phyloP scores from a whole-genome alignment of 1,284 basidiomycete genomes.

The Sphagnurus paluster region DNA sequence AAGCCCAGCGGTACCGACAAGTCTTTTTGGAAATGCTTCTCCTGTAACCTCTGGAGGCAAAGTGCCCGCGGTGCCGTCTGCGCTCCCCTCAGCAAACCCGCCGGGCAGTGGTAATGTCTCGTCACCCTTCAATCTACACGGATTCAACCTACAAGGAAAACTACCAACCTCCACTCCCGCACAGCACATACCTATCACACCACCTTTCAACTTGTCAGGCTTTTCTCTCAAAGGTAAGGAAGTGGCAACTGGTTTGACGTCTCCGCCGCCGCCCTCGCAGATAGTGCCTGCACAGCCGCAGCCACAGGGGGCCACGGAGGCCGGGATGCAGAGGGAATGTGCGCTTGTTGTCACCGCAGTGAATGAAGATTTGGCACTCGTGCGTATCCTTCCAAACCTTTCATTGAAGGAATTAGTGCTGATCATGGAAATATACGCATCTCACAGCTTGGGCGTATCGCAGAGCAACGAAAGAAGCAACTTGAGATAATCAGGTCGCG shows the following conservation, averaged over 20 bases:
- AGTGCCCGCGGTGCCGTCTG: neutral
- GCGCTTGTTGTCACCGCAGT: slow-evolving; percentile 42
- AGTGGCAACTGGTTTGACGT: neutral
- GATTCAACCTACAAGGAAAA: slow-evolving; percentile 3
- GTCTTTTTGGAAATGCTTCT: too few relatives aligned
- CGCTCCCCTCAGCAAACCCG: neutral
- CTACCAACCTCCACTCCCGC: neutral
- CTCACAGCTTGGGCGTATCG: slow-evolving; percentile 48
- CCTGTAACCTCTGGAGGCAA: too few relatives aligned
- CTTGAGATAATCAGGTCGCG: slow-evolving; percentile 34
- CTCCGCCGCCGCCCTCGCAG: slow-evolving; percentile 4
- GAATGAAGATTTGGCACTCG: slow-evolving; percentile 52
- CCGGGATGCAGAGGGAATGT: slow-evolving; percentile 65
- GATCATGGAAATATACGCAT: too few relatives aligned
- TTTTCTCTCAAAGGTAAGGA: slow-evolving; percentile 9
- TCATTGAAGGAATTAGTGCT: too few relatives aligned
- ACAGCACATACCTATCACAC: neutral
- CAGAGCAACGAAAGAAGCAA: slow-evolving; percentile 31
- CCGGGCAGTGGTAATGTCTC: neutral
- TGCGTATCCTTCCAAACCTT: slow-evolving; percentile 30
- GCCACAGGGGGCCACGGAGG: slow-evolving; percentile 16
- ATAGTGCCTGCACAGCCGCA: too few relatives aligned
- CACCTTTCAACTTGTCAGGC: slow-evolving; percentile 12
- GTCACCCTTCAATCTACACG: neutral
- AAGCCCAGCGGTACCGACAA: too few relatives aligned